Evolutionary conservation across 2,329 filamentous ascomycete genomes (phyloP), one percentile per base, ranked within the genome.

Genomic region (Diaporthe sp.): DNA sequence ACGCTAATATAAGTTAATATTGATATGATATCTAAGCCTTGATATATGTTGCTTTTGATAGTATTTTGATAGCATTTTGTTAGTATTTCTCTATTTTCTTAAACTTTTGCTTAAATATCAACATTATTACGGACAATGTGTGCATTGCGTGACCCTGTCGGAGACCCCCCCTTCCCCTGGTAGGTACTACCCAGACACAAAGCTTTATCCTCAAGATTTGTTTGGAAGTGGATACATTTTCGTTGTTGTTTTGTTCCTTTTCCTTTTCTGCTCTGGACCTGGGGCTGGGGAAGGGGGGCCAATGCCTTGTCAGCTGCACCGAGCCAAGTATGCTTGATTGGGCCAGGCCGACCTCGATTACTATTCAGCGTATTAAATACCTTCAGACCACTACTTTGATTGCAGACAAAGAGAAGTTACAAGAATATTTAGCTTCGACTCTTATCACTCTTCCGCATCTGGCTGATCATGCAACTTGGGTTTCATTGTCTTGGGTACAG

Each of bases 401-500:
- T 5, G 1, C 7, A 42, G 7, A 53, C 31, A 68, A 68, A 68
- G 63, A 6, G 28, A 4, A n/a, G 5, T 31, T 12, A 7, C 22
- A 10, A 25, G 17, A 8, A 39, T 1, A 15, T 1, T 1, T 1
- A 28, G n/a, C 4, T 4, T 9, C 49, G 6, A 12, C 9, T 68
- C 47, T 1, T 39, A 34, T 20, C 15, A 53, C n/a, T 55, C 9
- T 28, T 70, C 34, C 65, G 49, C 34, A 53, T 70, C 34, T 55
- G 47, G 65, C 8, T 28, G 34, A 28, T 13, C 34, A 42, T 39
- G 34, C 13, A 28, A 22, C 10, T 28, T 17, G 28, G 12, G 12
- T 10, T 49, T 70, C 65, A 70, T 70, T 70, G 65, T 70, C 65
- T 70, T 34, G 10, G 12, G 13, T 2, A 9, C 5, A 28, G 49